Base-by-base conservation (phyloP, 2,329 filamentous ascomycete genomes). In the Botrytis squamosa region DNA sequence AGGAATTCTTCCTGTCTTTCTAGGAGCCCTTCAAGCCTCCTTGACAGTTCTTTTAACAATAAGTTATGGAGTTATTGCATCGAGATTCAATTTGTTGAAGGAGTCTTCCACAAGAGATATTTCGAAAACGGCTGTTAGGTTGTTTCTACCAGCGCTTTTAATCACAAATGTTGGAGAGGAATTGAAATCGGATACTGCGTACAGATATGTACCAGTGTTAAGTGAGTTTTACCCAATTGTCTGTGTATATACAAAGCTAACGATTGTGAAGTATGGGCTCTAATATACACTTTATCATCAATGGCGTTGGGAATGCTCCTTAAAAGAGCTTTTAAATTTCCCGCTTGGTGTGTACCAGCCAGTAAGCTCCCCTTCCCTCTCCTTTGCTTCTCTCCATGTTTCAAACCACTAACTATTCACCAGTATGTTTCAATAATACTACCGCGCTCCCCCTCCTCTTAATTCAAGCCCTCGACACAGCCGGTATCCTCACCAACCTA, bases 401-500 rank as follows among this genome's bases (percentile, higher is more conserved):
- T 20, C 18, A 33, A 9, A 7, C 5, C 22, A 9, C 62, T 36
- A 46, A 72, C 18, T 20, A 25, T 36, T 5, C 1, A 0, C 0
- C 18, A 73, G 71, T 70, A 18, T 70, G 65, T 22, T 73, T 86
- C 81, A 86, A 86, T 78, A 86, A 86, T 78, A 85, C 84, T 0
- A 85, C 85, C 0, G 83, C 81, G 52, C 83, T 85, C 74, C 85
- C 85, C 1, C 78, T 87, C 16, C 79, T 86, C 44, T 81, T 87
- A 1, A 81, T 86, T 57, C 82, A 83, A 52, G 81, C 83, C 29
- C 70, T 80, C 9, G 76, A 79, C 57, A 77, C 74, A 60, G 76
- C 90, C 0, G 89, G 88, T 3, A 88, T 91, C 33, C 82, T 92
- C 16, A 79, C 84, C 38, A 80, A 83, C 3, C 82, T 91, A 29